Evolutionary conservation across 768 basidiomycete species (phyloP), one percentile per base, ranked within the genome.

Genomic region (Suillus americanus): DNA sequence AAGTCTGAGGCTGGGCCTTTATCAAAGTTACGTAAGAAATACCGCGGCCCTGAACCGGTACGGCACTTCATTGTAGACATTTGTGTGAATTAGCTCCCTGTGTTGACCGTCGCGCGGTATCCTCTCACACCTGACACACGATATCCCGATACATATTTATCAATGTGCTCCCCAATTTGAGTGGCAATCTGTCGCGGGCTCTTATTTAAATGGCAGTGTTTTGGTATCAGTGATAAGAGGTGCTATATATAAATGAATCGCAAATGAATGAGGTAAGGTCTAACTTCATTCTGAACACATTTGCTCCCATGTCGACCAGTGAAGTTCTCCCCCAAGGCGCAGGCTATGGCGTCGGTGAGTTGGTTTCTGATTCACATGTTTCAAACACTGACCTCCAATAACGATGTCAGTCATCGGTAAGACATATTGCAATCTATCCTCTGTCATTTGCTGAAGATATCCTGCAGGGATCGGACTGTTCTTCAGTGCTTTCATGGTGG

Each of bases 401-500:
- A 33, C 1, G 16, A 53, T 25, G n/a, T 53, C 68, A 86, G 85
- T 86, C 67, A 80, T 87, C 63, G 86, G 86, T 86, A 69, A 51
- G 79, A 13, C 55, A 61, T 28, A 10, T 30, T 7, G 43, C 13
- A 23, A 20, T 28, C 5, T 14, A 45, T 14, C 13, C 64, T 71
- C 38, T 68, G 10, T 40, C 57, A 30, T 12, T 41, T n/a, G 59
- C 55, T 14, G 37, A 18, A 56, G 35, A 25, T 45, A 37, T 66
- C 20, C n/a, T n/a, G n/a, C 63, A 89, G 94, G 94, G 45, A 95
- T 96, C 67, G 94, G 94, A 25, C 77, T 95, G 48, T 94, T 95
- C 76, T 96, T 95, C 78, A 89, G 89, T 68, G 89, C 79, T 10
- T 88, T 94, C 71, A 94, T 94, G 92, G 71, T 93, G 33, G 72